Evolutionary conservation across 257 asterid genomes (phyloP).

Genomic region (Solanum sitiens): DNA sequence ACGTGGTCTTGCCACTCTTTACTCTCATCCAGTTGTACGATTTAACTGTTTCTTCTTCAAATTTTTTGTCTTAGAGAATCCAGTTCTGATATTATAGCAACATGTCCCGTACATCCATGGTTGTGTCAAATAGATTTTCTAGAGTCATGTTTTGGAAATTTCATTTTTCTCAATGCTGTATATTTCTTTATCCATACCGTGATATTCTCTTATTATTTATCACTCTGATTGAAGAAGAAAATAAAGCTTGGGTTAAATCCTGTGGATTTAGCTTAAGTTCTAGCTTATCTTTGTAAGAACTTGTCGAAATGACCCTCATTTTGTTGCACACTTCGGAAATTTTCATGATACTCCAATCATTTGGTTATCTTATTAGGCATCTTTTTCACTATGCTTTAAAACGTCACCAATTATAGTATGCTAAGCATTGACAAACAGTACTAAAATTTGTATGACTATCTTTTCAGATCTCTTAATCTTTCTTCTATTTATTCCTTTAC

Average conservation of each 20-base stretch:
- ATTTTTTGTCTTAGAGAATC: neutral
- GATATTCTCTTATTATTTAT: neutral
- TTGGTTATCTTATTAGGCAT: neutral
- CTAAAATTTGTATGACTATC: neutral
- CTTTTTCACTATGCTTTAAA: neutral
- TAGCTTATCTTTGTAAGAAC: neutral
- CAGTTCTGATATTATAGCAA: neutral
- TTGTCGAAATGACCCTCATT: neutral
- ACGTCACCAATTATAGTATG: neutral
- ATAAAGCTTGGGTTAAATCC: neutral
- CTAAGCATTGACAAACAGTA: neutral
- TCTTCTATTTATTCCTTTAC: constrained; percentile 1
- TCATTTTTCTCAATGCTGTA: neutral
- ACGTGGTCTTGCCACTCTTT: constrained; percentile 76
- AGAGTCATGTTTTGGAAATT: neutral
- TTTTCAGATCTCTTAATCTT: constrained; percentile 3
- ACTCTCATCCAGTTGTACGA: constrained; percentile 95
- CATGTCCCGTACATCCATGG: neutral
- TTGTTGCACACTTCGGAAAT: neutral
- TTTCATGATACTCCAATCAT: neutral
- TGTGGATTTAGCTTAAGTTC: neutral
- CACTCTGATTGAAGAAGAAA: neutral
- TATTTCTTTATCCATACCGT: neutral
- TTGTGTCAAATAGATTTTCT: neutral
- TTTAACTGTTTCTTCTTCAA: constrained; percentile 2